Evolutionary conservation across 768 basidiomycete species (phyloP).

Genomic region (Suillus subalutaceus): DNA sequence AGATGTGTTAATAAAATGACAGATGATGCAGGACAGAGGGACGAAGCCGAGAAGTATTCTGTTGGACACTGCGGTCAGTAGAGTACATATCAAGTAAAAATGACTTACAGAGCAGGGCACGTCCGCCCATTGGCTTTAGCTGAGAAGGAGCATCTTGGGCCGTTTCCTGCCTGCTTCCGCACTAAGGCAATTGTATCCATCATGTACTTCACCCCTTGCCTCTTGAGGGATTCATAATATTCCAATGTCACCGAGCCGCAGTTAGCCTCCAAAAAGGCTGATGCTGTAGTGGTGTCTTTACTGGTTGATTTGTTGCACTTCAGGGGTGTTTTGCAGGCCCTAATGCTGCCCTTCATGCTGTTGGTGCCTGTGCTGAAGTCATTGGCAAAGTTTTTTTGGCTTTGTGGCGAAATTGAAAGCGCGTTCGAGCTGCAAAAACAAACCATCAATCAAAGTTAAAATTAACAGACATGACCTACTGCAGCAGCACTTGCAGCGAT

Average conservation of each 20-base stretch:
- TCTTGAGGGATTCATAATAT: neutral
- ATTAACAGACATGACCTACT: slow-evolving; percentile 5
- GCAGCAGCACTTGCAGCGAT: slow-evolving; percentile 10
- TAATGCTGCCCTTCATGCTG: neutral
- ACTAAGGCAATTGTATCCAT: neutral
- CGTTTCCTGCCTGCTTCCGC: neutral
- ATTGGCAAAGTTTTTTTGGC: neutral
- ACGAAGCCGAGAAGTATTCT: neutral
- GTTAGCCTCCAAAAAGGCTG: neutral
- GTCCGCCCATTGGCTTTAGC: neutral
- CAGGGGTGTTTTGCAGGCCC: neutral
- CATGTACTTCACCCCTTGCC: neutral
- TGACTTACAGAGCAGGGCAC: neutral
- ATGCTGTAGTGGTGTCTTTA: neutral
- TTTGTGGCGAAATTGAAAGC: slow-evolving; percentile 4
- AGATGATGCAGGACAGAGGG: no score
- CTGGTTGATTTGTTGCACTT: neutral
- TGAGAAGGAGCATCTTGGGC: neutral
- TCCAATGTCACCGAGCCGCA: neutral
- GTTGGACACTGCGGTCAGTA: neutral
- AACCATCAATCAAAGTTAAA: neutral
- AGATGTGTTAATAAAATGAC: no score
- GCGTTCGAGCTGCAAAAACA: slow-evolving; percentile 9
- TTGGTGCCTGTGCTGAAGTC: neutral
- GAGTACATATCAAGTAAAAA: neutral